Base-by-base conservation (phyloP, 2,329 filamentous ascomycete species). In the Aplosporella prunicola region DNA sequence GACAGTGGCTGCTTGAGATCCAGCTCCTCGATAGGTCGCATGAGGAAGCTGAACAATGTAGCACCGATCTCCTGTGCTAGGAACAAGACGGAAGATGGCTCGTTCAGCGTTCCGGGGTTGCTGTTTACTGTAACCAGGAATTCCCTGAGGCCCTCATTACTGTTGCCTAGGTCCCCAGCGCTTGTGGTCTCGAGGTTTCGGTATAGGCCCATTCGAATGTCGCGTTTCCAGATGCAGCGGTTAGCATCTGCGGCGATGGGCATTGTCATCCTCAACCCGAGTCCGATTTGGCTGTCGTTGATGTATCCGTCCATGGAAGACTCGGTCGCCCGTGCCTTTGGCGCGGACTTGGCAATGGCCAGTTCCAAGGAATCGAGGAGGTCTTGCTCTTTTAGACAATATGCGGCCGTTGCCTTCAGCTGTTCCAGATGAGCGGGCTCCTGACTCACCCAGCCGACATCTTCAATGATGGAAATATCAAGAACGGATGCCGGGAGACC, bases 401-500 rank as follows among this genome's bases (percentile, higher is more conserved):
- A 28, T 26, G 20, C 27, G 18, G 32, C 17, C 22, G 23, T 24
- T 13, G 22, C 11, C 13, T 20, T 30, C 7, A 45, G 23, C 8
- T 33, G 20, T 22, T 40, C 17, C 9, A 43, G 25, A 5, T 43
- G n/a, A 4, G n/a, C 23, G 40, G 39, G 3, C n/a, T 43, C n/a
- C n/a, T n/a, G n/a, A n/a, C n/a, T n/a, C n/a, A n/a, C n/a, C n/a
- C n/a, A 50, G n/a, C 5, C 54, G 33, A 39, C 49, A 52, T 9
- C 52, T 50, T 3, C 46, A 45, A 41, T 56, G 49, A 5, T 46
- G 45, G 42, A 43, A 10, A 52, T 16, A 5, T 41, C 30, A 2
- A 80, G 57, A 0, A 64, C 64, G 0, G 67, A 60, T 16, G 65
- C 68, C 3, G 64, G 56, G 2, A 53, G 44, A n/a, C 47, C 45